Conservation (phyloP, 2,329 filamentous ascomycete species). For the Cladophialophora chaetospira region DNA sequence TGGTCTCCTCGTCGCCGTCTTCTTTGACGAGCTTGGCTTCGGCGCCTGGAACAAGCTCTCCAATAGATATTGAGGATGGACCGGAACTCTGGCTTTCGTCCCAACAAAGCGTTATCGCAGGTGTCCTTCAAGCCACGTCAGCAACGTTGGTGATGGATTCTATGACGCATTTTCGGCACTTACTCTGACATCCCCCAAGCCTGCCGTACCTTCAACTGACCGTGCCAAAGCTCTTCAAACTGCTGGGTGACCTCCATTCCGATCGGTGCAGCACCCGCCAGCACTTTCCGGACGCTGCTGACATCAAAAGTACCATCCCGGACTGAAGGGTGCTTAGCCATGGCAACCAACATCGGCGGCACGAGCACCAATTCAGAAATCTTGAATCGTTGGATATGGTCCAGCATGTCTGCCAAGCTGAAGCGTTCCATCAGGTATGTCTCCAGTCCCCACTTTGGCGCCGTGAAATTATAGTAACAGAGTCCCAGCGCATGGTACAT, state of each 20-base stretch:
- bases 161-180: neutral
- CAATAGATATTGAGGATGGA: conserved; percentile 64
- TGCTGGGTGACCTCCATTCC: conserved; percentile 44
- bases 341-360: conserved; percentile 47
- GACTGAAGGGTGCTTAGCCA: conserved; percentile 39
- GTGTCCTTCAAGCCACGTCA: conserved; percentile 6
- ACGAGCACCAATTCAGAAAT: conserved; percentile 54
- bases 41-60: conserved; percentile 65
- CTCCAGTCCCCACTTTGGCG: conserved; percentile 72
- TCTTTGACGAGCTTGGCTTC: conserved; percentile 67
- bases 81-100: conserved; percentile 56
- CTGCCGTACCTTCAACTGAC: conserved; percentile 47
- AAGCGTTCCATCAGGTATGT: conserved; percentile 57
- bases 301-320: conserved; percentile 60
- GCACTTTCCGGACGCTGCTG: conserved; percentile 46
- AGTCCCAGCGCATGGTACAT: conserved; percentile 23
- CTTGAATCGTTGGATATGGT: conserved; percentile 43
- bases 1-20: conserved; percentile 70
- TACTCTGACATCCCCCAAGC: conserved; percentile 61
- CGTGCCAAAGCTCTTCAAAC: conserved; percentile 46
- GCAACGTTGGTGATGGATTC: neutral
- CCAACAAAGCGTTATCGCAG: conserved; percentile 62
- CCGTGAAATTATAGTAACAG: conserved; percentile 14
- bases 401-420: conserved; percentile 42
- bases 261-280: conserved; percentile 54